Base-by-base conservation (phyloP, 1,284 basidiomycete genomes). In the Pholiota adiposa region DNA sequence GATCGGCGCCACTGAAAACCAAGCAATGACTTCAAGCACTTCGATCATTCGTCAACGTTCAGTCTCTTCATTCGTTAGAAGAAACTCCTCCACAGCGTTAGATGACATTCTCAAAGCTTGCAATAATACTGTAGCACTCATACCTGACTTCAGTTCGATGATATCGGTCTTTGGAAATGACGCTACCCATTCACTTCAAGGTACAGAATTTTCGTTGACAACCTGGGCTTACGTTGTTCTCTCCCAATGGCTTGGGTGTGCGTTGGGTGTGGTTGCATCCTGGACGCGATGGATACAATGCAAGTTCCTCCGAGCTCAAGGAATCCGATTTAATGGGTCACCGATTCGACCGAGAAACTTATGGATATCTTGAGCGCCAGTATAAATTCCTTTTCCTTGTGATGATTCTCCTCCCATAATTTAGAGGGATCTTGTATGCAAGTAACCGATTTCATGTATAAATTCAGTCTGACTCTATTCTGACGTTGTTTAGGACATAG, bases 381-480 rank as follows among this genome's bases (percentile, higher is more conserved):
- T 63, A 62, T 66, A 66, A 64, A 66, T 60, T 58, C 56, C 43
- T 49, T 50, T 38, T 46, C 53, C 60, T 60, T 58, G 52, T 52
- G 51, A 23, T 43, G 60, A 34, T 56, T 23, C 34, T 54, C 48
- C 51, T 60, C 65, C 58, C 52, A 66, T 36, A 61, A 61, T 64
- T 50, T 62, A 62, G 63, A 63, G 54, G 59, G 36, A 46, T 51
- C 57, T 61, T 64, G 57, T 57, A 60, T 58, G 63, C 61, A 59
- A 38, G 61, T 61, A 51, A 19, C 21, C 41, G 41, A 12, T 53
- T 50, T 56, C 16, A 18, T 36, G 4, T 27, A 38, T 48, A 38
- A n/a, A n/a, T n/a, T n/a, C 43, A 25, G 43, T 14, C 56, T 57
- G 54, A 46, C 41, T 34, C 51, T 23, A n/a, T 41, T 7, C 54